Evolutionary conservation across 177 flowering plant genomes (phyloP).

Genomic region (Telopea speciosissima): DNA sequence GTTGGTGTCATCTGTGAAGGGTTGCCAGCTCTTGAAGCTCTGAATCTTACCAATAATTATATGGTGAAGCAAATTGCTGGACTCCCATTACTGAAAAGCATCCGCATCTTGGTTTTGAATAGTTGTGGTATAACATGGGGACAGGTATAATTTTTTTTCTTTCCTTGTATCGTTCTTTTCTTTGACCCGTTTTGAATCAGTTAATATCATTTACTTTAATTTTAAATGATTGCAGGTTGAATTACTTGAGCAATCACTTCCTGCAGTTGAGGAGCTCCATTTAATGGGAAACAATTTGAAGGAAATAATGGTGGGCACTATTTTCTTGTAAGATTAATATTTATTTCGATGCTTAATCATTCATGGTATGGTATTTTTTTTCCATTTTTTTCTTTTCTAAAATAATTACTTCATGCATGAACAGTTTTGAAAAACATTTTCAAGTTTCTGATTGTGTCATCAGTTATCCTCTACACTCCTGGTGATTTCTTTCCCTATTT

Average conservation of each 20-base stretch:
- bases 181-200: not conserved
- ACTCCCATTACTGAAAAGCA: conserved; percentile 41
- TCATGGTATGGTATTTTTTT: not conserved
- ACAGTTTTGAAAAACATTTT: not conserved
- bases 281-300: conserved; percentile 69
- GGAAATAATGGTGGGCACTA: conserved; percentile 42
- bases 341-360: not conserved
- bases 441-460: not conserved
- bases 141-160: conserved; percentile 39
- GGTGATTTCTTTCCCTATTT: not conserved
- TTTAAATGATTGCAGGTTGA: conserved; percentile 55
- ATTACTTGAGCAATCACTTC: conserved; percentile 54
- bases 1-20: conserved; percentile 57
- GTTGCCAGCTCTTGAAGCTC: conserved; percentile 54
- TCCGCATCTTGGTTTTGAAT: conserved; percentile 69
- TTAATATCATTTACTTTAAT: not conserved
- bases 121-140: conserved; percentile 66
- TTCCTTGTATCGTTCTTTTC: not conserved
- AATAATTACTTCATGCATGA: not conserved
- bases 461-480: not conserved
- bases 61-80: conserved; percentile 38
- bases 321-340: not conserved
- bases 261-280: conserved; percentile 72
- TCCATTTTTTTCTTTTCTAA: not conserved
- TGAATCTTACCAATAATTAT: conserved; percentile 59